These are phyloP conservation scores for Thinopyrum elongatum DNA, from an alignment of 176 grass and related monocot species.

Conservation along the genomic window DNA sequence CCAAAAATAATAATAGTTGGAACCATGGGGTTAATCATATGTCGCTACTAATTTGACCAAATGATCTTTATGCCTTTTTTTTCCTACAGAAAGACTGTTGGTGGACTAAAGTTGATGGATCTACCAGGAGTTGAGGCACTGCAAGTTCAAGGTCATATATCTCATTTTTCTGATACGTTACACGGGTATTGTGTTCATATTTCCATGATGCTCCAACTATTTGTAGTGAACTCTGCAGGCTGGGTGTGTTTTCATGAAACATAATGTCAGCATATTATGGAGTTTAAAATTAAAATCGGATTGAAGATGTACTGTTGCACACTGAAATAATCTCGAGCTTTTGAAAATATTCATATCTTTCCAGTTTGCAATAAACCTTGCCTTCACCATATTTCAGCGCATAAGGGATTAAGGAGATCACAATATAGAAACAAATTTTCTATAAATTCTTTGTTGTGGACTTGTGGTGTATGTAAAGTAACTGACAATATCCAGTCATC, in stretches of 20 bases:
- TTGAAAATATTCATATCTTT: constrained; percentile 17
- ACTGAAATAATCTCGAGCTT: neutral
- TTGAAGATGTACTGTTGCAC: neutral
- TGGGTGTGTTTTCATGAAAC: neutral
- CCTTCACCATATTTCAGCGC: neutral
- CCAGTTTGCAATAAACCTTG: neutral
- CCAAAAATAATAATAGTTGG: neutral
- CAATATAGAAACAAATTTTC: neutral
- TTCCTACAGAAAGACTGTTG: constrained; percentile 77
- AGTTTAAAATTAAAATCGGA: neutral
- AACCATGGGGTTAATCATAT: neutral
- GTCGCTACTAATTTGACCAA: neutral
- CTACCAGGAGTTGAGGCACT: constrained; percentile 90
- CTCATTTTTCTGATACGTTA: neutral
- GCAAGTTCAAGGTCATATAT: constrained; percentile 82
- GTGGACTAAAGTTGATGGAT: constrained; percentile 87
- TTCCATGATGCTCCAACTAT: neutral
- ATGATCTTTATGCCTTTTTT: neutral
- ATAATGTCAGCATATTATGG: neutral
- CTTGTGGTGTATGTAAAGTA: neutral
- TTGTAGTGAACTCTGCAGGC: neutral
- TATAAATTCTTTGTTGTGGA: neutral
- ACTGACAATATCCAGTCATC: neutral
- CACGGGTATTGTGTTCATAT: constrained; percentile 10
- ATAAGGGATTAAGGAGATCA: neutral